Base-by-base conservation (phyloP, 1,284 basidiomycete species). In the Dichomitus squalens region DNA sequence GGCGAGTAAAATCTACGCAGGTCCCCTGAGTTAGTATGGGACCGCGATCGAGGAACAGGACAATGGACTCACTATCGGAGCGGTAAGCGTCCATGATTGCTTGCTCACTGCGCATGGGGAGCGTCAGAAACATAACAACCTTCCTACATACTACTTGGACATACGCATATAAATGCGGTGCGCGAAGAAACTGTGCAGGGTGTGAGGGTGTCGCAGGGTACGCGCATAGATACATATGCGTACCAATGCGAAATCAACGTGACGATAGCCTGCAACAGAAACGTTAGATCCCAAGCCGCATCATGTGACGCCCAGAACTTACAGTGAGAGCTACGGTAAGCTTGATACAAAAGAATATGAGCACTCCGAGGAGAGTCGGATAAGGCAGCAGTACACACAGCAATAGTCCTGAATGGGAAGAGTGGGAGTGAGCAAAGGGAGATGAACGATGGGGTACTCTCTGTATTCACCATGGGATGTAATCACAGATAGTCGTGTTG, bases 181-280 rank as follows among this genome's bases (percentile, higher is more conserved):
- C 8, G 52, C 55, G 31, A 54, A 60, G 20, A 62, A 53, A n/a
- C 64, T 63, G 7, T 9, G 14, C 5, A 7, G 31, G n/a, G 29
- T 23, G 48, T 21, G 53, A 44, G 38, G 34, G 20, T 46, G 31
- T 5, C 3, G 8, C 12, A 20, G 5, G n/a, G n/a, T n/a, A 48
- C 18, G 3, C 16, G 31, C 18, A 38, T 11, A 16, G 16, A 20
- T 1, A 8, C 1, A 35, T n/a, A 25, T 21, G 60, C 74, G 52
- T 55, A 79, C 78, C 75, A 70, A 59, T 80, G 78, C 7, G 78
- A 73, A 14, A 75, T 62, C 43, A 64, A 52, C 3, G 62, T 66
- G 20, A 64, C 55, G 38, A 61, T 55, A 34, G 62, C 64, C 64
- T 66, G 21, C 7, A 31, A 7, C 16, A 6, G 25, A 66, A 67